A percentile compares a stretch with the other conserved stretches of the same genome.
These are phyloP conservation scores for Coemansia javaensis DNA, from an alignment of 192 early-diverging fungal species.

Conservation along the genomic window DNA sequence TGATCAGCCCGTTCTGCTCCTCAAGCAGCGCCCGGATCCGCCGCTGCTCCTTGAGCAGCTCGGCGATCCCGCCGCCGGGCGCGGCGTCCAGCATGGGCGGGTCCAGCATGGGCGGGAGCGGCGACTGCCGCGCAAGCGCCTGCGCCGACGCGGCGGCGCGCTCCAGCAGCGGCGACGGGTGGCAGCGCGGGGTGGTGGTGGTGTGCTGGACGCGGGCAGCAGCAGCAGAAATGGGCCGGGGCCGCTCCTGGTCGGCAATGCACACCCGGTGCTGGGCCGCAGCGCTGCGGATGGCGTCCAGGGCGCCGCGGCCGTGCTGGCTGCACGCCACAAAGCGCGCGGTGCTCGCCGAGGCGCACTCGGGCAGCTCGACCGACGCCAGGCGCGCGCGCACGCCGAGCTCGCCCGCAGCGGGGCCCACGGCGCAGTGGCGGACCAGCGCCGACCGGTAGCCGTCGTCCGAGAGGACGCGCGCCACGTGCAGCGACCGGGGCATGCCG, in stretches of 20 bases:
- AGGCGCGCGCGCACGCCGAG: slow-evolving; percentile 10
- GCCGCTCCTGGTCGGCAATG: neutral
- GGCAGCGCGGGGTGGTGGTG: neutral
- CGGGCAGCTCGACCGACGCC: slow-evolving; percentile 19
- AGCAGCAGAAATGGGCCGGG: too few species aligned
- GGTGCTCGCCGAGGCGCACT: slow-evolving; percentile 8
- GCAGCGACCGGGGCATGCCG: slow-evolving; percentile 29
- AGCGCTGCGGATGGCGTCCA: slow-evolving; percentile 5
- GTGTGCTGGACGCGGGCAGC: too few species aligned
- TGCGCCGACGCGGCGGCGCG: slow-evolving; percentile 17
- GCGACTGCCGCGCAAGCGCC: slow-evolving; percentile 7
- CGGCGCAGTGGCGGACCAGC: slow-evolving; percentile 9
- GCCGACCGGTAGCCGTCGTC: slow-evolving; percentile 11
- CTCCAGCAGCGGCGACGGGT: slow-evolving; percentile 19
- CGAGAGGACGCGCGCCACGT: slow-evolving; percentile 17
- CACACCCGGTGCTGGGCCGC: slow-evolving; percentile 5
- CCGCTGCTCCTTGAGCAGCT: slow-evolving; percentile 43
- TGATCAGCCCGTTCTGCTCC: slow-evolving; percentile 41
- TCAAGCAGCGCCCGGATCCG: slow-evolving; percentile 37
- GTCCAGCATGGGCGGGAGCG: neutral
- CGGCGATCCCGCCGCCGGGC: slow-evolving; percentile 9
- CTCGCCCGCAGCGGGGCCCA: slow-evolving; percentile 4
- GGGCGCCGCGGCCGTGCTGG: slow-evolving; percentile 5
- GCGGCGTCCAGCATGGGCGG: neutral
- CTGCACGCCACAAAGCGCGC: slow-evolving; percentile 9